Evolutionary conservation across 306 rosid species (phyloP), one percentile per base, ranked within the genome.

Genomic region (Styphnolobium japonicum): DNA sequence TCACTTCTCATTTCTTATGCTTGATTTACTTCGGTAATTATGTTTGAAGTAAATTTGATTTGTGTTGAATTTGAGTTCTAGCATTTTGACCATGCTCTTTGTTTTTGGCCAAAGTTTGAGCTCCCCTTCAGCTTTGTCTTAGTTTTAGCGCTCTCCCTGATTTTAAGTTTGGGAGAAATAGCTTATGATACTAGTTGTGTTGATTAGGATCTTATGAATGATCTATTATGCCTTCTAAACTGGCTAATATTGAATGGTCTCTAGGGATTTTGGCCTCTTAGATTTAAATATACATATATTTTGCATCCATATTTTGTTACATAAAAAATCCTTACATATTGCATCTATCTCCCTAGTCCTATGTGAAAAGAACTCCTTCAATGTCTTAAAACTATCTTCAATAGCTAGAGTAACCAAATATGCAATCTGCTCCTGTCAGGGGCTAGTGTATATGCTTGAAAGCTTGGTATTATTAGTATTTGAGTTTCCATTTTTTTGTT

Each of bases 381-480:
- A 53, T 8, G 16, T 67, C 22, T 55, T 43, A 53, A 80, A 63
- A 8, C 60, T 18, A 51, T 60, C 60, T 7, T 67, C 49, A 73
- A 69, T 58, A 49, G 77, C 60, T 66, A 34, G 33, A 68, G 36
- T 73, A 57, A 31, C 11, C 48, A 43, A 43, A 19, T 51, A 6
- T 12, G 52, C 51, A 27, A 15, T 25, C 58, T 36, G 52, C 55
- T 36, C 63, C 55, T 71, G 60, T 27, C 40, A 27, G 39, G 33
- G 18, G 56, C 36, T 67, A 11, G n/a, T 67, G 31, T 45, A 46
- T 12, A 66, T 76, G 63, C 31, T 77, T 81, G 73, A 42, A 73
- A 40, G 23, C 37, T 42, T 78, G 51, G 15, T 74, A 15, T 78
- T 72, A 46, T 29, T 62, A 69, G 57, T 79, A 56, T 71, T 70